These are phyloP conservation scores for Mycena filopes DNA, from an alignment of 768 basidiomycete species.

Conservation along the genomic window DNA sequence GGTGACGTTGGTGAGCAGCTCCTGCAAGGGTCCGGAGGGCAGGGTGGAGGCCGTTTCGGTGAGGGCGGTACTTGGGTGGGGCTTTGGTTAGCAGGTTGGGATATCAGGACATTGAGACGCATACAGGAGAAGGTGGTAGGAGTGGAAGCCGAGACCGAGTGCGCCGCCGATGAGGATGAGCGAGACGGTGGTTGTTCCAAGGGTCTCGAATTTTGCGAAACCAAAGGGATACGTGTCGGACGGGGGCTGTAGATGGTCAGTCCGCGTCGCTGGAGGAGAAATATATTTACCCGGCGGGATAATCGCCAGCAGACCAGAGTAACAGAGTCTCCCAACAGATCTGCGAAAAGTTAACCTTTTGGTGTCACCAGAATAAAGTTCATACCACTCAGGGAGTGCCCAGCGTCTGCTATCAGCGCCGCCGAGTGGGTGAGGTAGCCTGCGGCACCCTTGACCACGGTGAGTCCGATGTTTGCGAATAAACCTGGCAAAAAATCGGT, in stretches of 20 bases:
- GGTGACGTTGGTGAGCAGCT: conserved; percentile 67
- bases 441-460: conserved; percentile 84
- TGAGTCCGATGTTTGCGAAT: conserved; percentile 83
- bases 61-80: conserved; percentile 68
- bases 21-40: conserved; percentile 71
- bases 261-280: conserved; percentile 78
- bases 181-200: conserved; percentile 92
- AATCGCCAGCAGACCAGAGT: conserved; percentile 83
- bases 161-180: conserved; percentile 88
- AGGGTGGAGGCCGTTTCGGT: conserved; percentile 73
- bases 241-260: conserved; percentile 62
- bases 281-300: conserved; percentile 65
- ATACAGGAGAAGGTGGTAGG: conserved; percentile 58
- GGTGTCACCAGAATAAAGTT: background rate
- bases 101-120: too few relatives aligned
- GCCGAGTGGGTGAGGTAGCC: conserved; percentile 94
- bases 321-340: conserved; percentile 26
- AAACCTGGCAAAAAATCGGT: conserved; percentile 51
- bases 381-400: conserved; percentile 86
- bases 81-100: too few relatives aligned
- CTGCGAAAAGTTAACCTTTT: conserved; percentile 1
- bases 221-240: conserved; percentile 86
- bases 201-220: conserved; percentile 93
- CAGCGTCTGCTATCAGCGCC: conserved; percentile 91
- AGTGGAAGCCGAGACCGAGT: conserved; percentile 86